These are phyloP conservation scores for Nicotiana undulata DNA, from an alignment of 257 asterid genomes.

Conservation along the genomic window DNA sequence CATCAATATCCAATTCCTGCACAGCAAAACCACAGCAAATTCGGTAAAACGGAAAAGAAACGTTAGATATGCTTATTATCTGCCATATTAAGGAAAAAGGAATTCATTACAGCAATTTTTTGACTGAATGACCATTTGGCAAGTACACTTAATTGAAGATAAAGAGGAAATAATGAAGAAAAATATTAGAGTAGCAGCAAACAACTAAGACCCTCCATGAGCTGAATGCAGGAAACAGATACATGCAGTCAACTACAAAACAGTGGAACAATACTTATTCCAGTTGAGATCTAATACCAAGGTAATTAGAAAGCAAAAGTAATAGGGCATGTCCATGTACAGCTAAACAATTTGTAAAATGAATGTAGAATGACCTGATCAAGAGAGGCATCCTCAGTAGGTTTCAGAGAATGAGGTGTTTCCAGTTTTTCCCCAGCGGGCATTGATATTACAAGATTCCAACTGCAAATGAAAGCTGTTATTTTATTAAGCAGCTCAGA, in stretches of 20 bases:
- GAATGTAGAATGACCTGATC: conserved; percentile 50
- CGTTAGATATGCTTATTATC: not conserved
- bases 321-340: not conserved
- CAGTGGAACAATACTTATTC: not conserved
- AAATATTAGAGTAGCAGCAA: not conserved
- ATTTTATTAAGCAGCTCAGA: conserved; percentile 15
- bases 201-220: not conserved
- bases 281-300: not conserved
- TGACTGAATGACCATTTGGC: not conserved
- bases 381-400: conserved; percentile 56
- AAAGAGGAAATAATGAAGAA: not conserved
- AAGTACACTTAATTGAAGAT: not conserved
- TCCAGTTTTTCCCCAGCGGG: conserved; percentile 77
- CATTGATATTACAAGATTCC: conserved; percentile 81
- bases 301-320: not conserved
- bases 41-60: not conserved
- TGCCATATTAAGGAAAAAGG: not conserved
- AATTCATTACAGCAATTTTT: not conserved
- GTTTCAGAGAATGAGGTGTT: conserved; percentile 70
- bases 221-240: not conserved
- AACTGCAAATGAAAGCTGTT: conserved; percentile 48
- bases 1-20: conserved; percentile 63
- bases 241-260: not conserved
- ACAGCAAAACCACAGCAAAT: not conserved
- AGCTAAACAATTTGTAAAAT: not conserved